Evolutionary conservation across 2,329 filamentous ascomycete species (phyloP), one percentile per base, ranked within the genome.

Genomic region (Pestalotiopsis sp.): DNA sequence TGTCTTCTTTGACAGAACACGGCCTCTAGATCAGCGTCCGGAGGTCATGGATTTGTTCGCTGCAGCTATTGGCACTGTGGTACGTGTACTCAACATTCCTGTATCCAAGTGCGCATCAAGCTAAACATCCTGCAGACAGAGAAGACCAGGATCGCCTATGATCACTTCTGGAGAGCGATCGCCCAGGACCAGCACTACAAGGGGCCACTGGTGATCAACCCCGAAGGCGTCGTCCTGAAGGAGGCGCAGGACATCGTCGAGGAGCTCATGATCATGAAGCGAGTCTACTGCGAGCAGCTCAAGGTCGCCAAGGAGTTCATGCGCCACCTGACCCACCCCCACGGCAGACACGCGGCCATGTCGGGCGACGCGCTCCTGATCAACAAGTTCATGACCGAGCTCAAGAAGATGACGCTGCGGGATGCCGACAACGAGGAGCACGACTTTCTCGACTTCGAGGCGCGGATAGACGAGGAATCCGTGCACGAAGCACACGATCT

Each of bases 1-100:
- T 56, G 78, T 78, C 27, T 80, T 79, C 45, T 82, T 79, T 69
- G 76, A 77, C 71, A 73, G 77, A 25, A 78, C 73, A 0, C 78
- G 78, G 45, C 70, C 77, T 20, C 65, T 67, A 9, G 75, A 78
- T 58, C 74, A 75, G 20, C 72, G 75, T 1, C 76, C 76, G 7
- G 75, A 79, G 58, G 74, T 79, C 4, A 71, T 80, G 17, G 78
- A 80, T 66, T 70, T 77, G 31, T 80, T 79, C 61, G 73, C 74
- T 0, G 73, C 72, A 4, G 75, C 77, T 7, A 77, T 80, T 31
- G 75, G 74, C 1, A 73, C 72, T 45, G 73, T 77, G 63, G 75
- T 75, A 67, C 59, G 72, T 36, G 31, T n/a, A 7, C 45, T 66
- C 23, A 7, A 14, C 5, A n/a, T 36, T 12, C 12, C 3, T n/a